Base-by-base conservation (phyloP, 169 alveolate species). In the Amoebophrya sp. region DNA sequence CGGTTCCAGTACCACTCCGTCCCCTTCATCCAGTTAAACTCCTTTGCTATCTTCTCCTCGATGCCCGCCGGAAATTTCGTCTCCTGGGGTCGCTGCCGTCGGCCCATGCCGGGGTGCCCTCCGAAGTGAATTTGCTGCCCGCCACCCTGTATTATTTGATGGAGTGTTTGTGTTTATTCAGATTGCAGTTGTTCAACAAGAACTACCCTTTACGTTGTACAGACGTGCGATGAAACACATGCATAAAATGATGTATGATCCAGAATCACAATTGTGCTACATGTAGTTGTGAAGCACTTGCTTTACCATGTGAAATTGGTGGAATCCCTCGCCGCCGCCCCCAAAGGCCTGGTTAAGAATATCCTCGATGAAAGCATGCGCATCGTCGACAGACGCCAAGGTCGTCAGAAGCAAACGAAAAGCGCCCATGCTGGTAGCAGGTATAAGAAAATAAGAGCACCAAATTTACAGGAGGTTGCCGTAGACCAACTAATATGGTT, bases 1-100 rank as follows among this genome's bases (percentile, higher is more conserved):
- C 53, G 39, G 66, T 89, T 89, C 90, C 90, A 89, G 77, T 39
- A 39, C 90, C 90, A 89, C 90, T 89, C 90, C 33, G 90, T 89
- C 1, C 90, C 90, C 66, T 89, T 89, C 90, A 89, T 2, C 90
- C 90, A 89, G 39, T 89, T 40, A 29, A 89, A 39, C 32, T 39
- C 40, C 33, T 89, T 89, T 3, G n/a, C 77, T 3, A 89, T 89
- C 66, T 89, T 89, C 12, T 39, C 40, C 29, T 39, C 53, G 10
- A 89, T 40, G 38, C 90, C 90, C 10, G 40, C 7, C 10, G 90
- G 90, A 23, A 89, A 89, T 40, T 89, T 89, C 39, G 53, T 38
- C 35, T 39, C 77, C 66, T 89, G 90, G 32, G 40, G 90, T 55
- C 39, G 54, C 66, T 89, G 90, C 10, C 53, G 54, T 14, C 40